Evolutionary conservation across 257 asterid species (phyloP).

Genomic region (Thymus quinquecostatus): DNA sequence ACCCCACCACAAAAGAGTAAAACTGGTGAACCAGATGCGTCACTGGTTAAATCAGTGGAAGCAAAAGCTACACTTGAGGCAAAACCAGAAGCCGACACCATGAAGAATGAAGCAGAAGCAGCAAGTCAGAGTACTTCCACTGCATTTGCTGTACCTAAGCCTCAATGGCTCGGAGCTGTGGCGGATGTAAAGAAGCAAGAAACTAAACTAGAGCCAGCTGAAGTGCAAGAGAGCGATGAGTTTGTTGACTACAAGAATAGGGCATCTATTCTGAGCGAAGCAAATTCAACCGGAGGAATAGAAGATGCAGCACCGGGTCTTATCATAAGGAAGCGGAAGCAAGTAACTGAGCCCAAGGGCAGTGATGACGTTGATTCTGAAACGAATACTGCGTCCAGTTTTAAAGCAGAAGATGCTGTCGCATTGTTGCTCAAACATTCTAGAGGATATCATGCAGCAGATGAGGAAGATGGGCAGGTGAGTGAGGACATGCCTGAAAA

Average conservation of each 20-base stretch:
- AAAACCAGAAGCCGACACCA: constrained; percentile 46
- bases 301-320: constrained; percentile 97
- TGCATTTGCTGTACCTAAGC: constrained; percentile 55
- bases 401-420: constrained; percentile 82
- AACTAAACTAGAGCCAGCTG: constrained; percentile 36
- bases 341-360: constrained; percentile 45
- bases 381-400: constrained; percentile 45
- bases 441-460: constrained; percentile 50
- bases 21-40: constrained; percentile 40
- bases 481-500: constrained; percentile 37
- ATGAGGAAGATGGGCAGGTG: constrained; percentile 47
- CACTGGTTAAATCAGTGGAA: constrained; percentile 35
- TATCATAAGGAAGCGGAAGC: constrained; percentile 88
- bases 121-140: constrained; percentile 40
- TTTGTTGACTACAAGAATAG: constrained; percentile 91
- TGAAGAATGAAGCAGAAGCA: constrained; percentile 39
- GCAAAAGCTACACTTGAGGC: constrained; percentile 36
- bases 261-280: constrained; percentile 47
- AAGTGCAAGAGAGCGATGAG: constrained; percentile 59
- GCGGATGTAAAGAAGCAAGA: constrained; percentile 58
- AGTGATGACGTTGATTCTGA: constrained; percentile 51
- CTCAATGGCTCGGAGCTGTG: constrained; percentile 99
- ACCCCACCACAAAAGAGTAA: constrained; percentile 37
- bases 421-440: constrained; percentile 87
- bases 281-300: constrained; percentile 49